Conservation (phyloP, 495 filamentous ascomycete species). For the Penicillium maclennaniae region DNA sequence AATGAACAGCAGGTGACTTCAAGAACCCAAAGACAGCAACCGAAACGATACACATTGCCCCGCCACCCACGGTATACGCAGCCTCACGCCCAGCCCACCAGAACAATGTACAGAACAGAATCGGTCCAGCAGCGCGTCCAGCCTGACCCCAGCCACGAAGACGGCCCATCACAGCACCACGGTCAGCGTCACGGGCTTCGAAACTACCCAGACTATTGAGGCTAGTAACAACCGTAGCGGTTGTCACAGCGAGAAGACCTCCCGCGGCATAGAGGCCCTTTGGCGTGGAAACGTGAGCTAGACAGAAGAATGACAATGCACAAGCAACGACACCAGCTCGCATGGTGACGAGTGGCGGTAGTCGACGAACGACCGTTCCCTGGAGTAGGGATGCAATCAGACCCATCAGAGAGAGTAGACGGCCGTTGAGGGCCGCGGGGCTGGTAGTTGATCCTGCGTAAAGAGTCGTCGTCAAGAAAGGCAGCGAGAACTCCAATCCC, state of each 20-base stretch:
- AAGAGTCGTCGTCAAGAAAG: conserved; percentile 94
- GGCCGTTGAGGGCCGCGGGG: conserved; percentile 71
- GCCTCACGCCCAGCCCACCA: conserved; percentile 95
- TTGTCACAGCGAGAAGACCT: conserved; percentile 78
- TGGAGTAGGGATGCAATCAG: conserved; percentile 89
- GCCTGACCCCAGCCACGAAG: conserved; percentile 84
- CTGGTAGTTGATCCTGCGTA: conserved; percentile 56
- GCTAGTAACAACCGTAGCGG: conserved; percentile 89
- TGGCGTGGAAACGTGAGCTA: conserved; percentile 64
- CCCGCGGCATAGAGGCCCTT: conserved; percentile 73
- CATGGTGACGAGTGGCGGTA: conserved; percentile 74
- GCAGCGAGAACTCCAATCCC: conserved; percentile 89
- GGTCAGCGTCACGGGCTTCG: conserved; percentile 73
- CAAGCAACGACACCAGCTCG: conserved; percentile 75
- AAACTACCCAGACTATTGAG: conserved; percentile 89
- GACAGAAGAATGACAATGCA: conserved; percentile 72
- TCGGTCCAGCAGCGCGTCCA: conserved; percentile 78
- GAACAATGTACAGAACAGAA: conserved; percentile 93
- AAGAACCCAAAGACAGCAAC: conserved; percentile 67
- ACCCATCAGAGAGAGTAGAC: conserved; percentile 89
- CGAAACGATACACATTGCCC: conserved; percentile 71
- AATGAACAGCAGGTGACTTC: conserved; percentile 35
- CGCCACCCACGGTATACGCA: conserved; percentile 76
- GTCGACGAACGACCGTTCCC: conserved; percentile 74
- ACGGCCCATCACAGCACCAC: conserved; percentile 80